Conservation (phyloP, 805 yeast genomes). For the Isabelozyma heimii region DNA sequence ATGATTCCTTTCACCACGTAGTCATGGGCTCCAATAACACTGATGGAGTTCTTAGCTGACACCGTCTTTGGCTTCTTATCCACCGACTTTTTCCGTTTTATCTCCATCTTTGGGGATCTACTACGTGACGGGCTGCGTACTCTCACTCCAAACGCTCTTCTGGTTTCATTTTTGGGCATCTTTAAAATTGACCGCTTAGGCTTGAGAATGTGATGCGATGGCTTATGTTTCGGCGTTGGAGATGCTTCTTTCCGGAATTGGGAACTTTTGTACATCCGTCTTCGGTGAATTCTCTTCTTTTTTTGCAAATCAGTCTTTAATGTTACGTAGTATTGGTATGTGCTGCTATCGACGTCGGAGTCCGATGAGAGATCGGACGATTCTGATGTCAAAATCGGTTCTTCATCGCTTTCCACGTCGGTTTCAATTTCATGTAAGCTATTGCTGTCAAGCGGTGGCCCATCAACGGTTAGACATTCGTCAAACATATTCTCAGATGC, state of each 20-base stretch:
- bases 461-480: constrained; percentile 8
- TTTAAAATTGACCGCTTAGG: constrained; percentile 44
- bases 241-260: constrained; percentile 11
- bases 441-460: constrained; percentile 6
- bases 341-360: constrained; percentile 2
- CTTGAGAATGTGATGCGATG: constrained; percentile 39
- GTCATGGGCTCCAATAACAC: not conserved
- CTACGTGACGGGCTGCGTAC: not conserved
- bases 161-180: constrained; percentile 4
- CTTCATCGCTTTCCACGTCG: constrained; percentile 2
- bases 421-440: constrained; percentile 1
- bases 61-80: not conserved
- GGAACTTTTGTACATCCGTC: not conserved
- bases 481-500: constrained; percentile 1
- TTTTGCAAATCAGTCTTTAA: constrained; percentile 12
- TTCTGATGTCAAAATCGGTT: constrained; percentile 6
- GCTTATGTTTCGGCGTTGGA: constrained; percentile 40
- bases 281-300: constrained; percentile 3
- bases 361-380: constrained; percentile 10
- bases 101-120: not conserved
- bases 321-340: constrained; percentile 10
- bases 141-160: not conserved
- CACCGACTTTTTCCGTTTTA: not conserved
- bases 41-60: not conserved
- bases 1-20: not conserved